phyloP scores from a whole-genome alignment of 257 asterid species.

The Cruciata laevipes region DNA sequence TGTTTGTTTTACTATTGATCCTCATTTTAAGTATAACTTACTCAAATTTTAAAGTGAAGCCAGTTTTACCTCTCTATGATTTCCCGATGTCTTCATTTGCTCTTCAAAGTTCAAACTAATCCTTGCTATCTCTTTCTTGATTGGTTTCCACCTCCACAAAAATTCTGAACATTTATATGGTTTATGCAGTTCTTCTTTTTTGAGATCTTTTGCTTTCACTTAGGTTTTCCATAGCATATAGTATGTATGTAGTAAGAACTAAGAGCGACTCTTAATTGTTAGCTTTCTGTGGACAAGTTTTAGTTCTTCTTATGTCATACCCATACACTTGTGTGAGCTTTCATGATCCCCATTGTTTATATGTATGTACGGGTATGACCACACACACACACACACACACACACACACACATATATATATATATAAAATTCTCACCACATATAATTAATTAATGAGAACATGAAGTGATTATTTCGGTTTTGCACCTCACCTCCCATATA shows the following conservation, averaged over 20 bases:
- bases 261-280: neutral
- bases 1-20: neutral
- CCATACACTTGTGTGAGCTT: neutral
- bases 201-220: neutral
- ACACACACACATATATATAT: too few relatives aligned
- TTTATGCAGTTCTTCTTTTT: neutral
- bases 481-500: neutral
- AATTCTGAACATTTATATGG: neutral
- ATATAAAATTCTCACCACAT: too few relatives aligned
- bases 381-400: too few relatives aligned
- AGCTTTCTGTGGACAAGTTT: neutral
- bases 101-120: too few relatives aligned
- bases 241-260: neutral
- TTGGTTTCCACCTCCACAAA: neutral
- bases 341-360: neutral
- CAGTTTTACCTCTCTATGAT: neutral
- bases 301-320: neutral
- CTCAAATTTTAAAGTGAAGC: neutral
- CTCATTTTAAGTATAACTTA: neutral
- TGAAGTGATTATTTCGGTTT: neutral
- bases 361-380: too few relatives aligned
- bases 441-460: too few relatives aligned
- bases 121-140: neutral
- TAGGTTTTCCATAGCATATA: neutral
- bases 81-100: neutral